Percentiles rank a stretch among this genome's conserved stretches.
Conservation (phyloP, 306 rosid species). For the Carpinus viminea region DNA sequence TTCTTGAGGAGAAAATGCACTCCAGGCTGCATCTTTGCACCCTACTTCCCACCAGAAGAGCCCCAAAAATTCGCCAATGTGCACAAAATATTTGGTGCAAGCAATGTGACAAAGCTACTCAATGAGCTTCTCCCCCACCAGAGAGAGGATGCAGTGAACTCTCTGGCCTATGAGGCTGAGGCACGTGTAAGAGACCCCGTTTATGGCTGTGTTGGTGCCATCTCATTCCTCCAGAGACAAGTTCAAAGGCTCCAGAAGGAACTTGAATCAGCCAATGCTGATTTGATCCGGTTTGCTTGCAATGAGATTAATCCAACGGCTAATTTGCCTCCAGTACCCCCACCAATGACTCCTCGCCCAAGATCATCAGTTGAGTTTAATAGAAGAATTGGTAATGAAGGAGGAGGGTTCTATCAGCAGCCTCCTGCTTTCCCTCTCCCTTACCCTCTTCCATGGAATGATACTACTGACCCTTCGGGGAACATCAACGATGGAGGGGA, state of each 20-base stretch:
- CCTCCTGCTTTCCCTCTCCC: conserved; percentile 46
- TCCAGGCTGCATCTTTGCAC: conserved; percentile 96
- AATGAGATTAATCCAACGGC: conserved; percentile 37
- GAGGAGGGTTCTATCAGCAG: conserved; percentile 49
- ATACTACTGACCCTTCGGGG: conserved; percentile 23
- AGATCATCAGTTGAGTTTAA: conserved; percentile 17
- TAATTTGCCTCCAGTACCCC: conserved; percentile 34
- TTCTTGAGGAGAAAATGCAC: conserved; percentile 91
- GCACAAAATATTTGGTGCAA: conserved; percentile 96
- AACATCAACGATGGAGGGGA: conserved; percentile 51
- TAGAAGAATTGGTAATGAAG: conserved; percentile 41
- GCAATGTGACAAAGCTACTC: conserved; percentile 95
- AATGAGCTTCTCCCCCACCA: conserved; percentile 92
- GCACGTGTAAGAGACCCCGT: conserved; percentile 94
- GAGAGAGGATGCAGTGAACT: conserved; percentile 95
- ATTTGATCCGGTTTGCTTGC: conserved; percentile 77
- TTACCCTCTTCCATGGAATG: conserved; percentile 73
- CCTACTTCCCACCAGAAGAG: conserved; percentile 97
- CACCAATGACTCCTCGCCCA: conserved; percentile 37
- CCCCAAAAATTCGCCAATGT: conserved; percentile 94
- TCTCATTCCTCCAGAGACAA: conserved; percentile 89
- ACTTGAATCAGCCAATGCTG: conserved; percentile 83
- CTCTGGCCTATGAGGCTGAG: conserved; percentile 95
- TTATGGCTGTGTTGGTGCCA: conserved; percentile 95
- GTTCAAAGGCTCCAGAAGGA: conserved; percentile 95